phyloP scores from a whole-genome alignment of 208 protist genomes.

The Leishmania guyanensis region DNA sequence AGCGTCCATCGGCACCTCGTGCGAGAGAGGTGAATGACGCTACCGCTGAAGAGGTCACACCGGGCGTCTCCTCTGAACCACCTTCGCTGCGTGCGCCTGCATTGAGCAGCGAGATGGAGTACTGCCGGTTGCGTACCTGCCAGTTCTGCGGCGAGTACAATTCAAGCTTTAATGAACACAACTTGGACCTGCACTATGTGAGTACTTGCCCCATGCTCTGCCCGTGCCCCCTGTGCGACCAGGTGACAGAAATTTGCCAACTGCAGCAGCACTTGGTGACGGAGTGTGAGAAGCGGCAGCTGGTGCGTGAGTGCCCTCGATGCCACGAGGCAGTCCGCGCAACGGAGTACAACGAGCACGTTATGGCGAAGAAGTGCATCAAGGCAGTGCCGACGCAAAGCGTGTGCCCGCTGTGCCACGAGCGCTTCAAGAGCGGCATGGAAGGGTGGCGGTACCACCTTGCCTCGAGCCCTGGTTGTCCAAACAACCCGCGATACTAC shows the following conservation, averaged over 20 bases:
- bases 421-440: constrained; percentile 60
- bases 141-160: constrained; percentile 89
- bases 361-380: constrained; percentile 69
- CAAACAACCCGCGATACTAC: constrained; percentile 85
- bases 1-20: neutral
- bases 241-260: constrained; percentile 91
- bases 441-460: constrained; percentile 84
- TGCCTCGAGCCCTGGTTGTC: constrained; percentile 73
- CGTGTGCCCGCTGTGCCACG: constrained; percentile 89
- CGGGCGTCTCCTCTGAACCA: neutral
- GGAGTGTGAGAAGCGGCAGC: constrained; percentile 75
- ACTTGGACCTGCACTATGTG: constrained; percentile 87
- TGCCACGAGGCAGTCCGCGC: constrained; percentile 86
- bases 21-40: neutral
- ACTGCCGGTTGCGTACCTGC: constrained; percentile 54
- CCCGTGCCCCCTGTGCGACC: constrained; percentile 89
- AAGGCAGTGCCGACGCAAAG: constrained; percentile 63
- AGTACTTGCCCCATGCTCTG: constrained; percentile 91
- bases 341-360: constrained; percentile 77
- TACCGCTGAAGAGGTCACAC: neutral
- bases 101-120: constrained; percentile 32
- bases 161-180: constrained; percentile 64
- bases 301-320: constrained; percentile 87
- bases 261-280: constrained; percentile 89
- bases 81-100: constrained; percentile 12